Evolutionary conservation across 139 green algal genomes (phyloP).

Genomic region (Chlamydomonas sp.): DNA sequence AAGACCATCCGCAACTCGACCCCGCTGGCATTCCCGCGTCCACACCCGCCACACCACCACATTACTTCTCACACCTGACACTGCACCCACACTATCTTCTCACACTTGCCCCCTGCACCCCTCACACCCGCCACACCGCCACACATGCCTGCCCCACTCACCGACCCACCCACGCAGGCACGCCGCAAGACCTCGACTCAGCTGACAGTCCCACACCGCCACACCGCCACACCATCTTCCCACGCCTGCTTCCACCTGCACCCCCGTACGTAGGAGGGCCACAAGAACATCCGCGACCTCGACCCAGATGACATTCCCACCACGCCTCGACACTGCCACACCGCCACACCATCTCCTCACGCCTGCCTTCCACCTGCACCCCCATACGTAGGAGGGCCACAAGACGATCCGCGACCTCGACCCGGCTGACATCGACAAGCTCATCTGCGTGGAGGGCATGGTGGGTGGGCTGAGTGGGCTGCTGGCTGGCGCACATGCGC

Average conservation of each 20-base stretch:
- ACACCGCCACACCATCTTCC: background rate
- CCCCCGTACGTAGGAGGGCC: no score
- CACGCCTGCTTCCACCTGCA: background rate
- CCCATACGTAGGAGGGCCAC: constrained; percentile 32
- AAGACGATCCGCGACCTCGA: constrained; percentile 88
- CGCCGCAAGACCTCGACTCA: constrained; percentile 1
- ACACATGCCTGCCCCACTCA: no score
- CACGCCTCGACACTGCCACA: background rate
- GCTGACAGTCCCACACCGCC: background rate
- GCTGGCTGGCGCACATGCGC: no score
- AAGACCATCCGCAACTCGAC: constrained; percentile 4
- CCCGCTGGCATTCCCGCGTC: no score
- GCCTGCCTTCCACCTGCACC: no score
- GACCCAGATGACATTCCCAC: background rate
- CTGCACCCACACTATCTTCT: no score
- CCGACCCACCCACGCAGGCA: no score
- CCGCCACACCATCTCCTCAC: background rate
- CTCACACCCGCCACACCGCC: no score
- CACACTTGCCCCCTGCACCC: no score
- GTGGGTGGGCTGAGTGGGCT: no score
- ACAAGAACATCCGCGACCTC: background rate
- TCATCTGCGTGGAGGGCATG: constrained; percentile 92
- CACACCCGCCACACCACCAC: no score
- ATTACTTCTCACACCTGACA: no score
- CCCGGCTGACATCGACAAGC: constrained; percentile 83